Evolutionary conservation across 1,284 basidiomycete genomes (phyloP).

Genomic region (Puccinia horiana): DNA sequence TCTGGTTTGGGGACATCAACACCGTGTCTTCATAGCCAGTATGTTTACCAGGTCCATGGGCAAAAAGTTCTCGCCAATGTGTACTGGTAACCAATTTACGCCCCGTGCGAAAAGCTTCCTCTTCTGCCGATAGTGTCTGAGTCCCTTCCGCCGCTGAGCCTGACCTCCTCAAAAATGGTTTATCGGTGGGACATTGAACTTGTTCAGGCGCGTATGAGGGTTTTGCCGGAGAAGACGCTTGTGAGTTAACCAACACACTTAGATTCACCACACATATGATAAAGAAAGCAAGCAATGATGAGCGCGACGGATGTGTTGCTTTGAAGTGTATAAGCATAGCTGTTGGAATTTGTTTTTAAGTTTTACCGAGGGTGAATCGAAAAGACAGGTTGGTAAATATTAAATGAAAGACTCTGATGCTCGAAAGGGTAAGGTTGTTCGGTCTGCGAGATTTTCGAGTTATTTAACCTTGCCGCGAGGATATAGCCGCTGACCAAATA

Average conservation of each 20-base stretch:
- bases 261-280: background rate
- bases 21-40: slow-evolving; percentile 28
- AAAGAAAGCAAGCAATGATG: background rate
- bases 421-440: background rate
- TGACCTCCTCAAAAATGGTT: slow-evolving; percentile 21
- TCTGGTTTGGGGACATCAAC: background rate
- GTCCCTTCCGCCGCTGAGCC: background rate
- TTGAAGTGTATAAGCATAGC: background rate
- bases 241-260: background rate
- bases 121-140: slow-evolving; percentile 32
- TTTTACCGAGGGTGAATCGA: background rate
- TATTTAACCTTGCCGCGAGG: background rate
- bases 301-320: background rate
- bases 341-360: background rate
- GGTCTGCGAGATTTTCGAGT: background rate
- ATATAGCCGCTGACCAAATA: too few relatives aligned
- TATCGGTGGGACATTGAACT: slow-evolving; percentile 9
- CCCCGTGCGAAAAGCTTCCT: slow-evolving; percentile 3
- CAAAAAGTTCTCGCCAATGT: slow-evolving; percentile 23
- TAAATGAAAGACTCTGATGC: background rate
- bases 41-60: slow-evolving; percentile 8
- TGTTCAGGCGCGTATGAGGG: slow-evolving; percentile 23
- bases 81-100: background rate
- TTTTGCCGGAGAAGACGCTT: background rate
- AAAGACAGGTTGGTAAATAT: background rate